phyloP scores from a whole-genome alignment of 495 filamentous ascomycete species.

The Penicillium desertorum region DNA sequence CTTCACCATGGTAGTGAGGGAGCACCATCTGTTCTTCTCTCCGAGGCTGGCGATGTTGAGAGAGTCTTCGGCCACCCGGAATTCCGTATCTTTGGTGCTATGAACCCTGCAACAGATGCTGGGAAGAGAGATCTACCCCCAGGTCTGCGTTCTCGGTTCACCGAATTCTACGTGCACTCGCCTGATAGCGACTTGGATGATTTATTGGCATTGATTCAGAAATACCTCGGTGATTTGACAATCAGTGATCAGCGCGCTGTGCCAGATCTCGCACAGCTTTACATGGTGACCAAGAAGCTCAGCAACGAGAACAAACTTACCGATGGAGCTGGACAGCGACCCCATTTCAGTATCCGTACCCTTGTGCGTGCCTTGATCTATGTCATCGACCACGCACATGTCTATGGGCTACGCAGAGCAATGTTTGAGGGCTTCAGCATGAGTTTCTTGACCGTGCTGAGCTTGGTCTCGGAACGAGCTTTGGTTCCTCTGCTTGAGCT shows the following conservation, averaged over 20 bases:
- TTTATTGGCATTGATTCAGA: constrained; percentile 77
- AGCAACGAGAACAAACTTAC: constrained; percentile 81
- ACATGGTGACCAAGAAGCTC: constrained; percentile 79
- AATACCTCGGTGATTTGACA: constrained; percentile 72
- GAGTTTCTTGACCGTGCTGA: constrained; percentile 88
- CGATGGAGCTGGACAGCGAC: constrained; percentile 88
- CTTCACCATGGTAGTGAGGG: constrained; percentile 65
- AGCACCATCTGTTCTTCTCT: constrained; percentile 77
- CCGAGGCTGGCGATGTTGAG: constrained; percentile 88
- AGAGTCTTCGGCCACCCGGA: constrained; percentile 84
- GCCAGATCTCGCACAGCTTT: constrained; percentile 77
- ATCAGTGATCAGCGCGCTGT: constrained; percentile 63
- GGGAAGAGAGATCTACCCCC: constrained; percentile 91
- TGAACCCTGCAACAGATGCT: constrained; percentile 98
- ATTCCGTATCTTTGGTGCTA: constrained; percentile 95
- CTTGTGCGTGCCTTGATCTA: constrained; percentile 89
- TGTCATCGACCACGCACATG: constrained; percentile 75
- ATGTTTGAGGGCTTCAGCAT: constrained; percentile 97
- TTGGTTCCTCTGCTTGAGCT: constrained; percentile 78
- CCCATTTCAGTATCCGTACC: constrained; percentile 94
- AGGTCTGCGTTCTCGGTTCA: constrained; percentile 83
- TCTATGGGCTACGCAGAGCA: constrained; percentile 84
- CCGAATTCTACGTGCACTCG: constrained; percentile 87
- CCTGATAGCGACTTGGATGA: constrained; percentile 84
- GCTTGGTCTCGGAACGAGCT: constrained; percentile 72